phyloP scores from a whole-genome alignment of 345 rosid species.

The Anastatica hierochuntica region DNA sequence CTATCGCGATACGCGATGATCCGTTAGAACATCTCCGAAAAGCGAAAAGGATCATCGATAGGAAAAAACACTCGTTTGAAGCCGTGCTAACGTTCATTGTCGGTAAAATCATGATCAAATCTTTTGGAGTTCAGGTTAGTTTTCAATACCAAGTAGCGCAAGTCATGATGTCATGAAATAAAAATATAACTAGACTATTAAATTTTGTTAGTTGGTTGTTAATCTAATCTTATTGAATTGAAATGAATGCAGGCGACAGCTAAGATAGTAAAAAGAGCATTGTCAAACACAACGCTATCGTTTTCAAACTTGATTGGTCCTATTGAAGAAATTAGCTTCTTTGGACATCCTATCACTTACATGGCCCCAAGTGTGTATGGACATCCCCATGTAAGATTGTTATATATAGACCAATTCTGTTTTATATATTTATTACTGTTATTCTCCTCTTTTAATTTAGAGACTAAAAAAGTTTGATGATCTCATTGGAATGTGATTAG shows the following conservation, averaged over 20 bases:
- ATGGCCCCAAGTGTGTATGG: constrained; percentile 57
- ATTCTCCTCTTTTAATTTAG: too few relatives aligned
- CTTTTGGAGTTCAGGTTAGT: constrained; percentile 37
- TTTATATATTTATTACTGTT: too few relatives aligned
- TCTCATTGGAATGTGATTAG: too few relatives aligned
- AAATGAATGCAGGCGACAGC: constrained; percentile 24
- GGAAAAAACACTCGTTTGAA: constrained; percentile 48
- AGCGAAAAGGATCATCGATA: constrained; percentile 38
- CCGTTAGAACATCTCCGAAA: constrained; percentile 39
- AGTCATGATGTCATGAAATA: too few relatives aligned
- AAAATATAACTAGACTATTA: too few relatives aligned
- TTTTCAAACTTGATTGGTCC: constrained; percentile 63
- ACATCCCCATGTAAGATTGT: constrained; percentile 43
- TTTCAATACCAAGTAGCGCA: too few relatives aligned
- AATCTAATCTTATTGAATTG: too few relatives aligned
- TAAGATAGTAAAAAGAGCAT: constrained; percentile 24
- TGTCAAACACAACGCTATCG: constrained; percentile 40
- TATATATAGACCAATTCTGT: too few relatives aligned
- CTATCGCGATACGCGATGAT: constrained; percentile 29
- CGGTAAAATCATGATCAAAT: constrained; percentile 20
- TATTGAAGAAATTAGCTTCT: constrained; percentile 47
- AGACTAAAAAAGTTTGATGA: too few relatives aligned
- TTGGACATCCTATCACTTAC: constrained; percentile 51
- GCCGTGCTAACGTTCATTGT: constrained; percentile 18
- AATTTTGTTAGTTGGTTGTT: too few relatives aligned